These are phyloP conservation scores for Austroboletus niveus DNA, from an alignment of 1,284 basidiomycete genomes.

Conservation along the genomic window DNA sequence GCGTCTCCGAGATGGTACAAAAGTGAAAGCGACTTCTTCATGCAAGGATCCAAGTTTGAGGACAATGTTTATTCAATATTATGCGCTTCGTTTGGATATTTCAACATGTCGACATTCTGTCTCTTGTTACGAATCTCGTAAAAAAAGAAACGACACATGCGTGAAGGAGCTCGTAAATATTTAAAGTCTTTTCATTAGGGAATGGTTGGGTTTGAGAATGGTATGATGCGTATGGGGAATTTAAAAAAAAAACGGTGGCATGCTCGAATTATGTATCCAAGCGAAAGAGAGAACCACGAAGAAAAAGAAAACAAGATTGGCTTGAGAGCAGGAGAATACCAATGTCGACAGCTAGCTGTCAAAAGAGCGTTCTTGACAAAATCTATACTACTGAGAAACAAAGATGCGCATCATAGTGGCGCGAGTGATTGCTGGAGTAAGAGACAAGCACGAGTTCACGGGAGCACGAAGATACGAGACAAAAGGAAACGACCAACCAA, in stretches of 20 bases:
- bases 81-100: background rate
- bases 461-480: background rate
- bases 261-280: conserved; percentile 17
- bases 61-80: conserved; percentile 1
- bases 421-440: conserved; percentile 7
- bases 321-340: conserved; percentile 7
- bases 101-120: background rate
- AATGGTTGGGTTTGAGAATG: conserved; percentile 11
- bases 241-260: conserved; percentile 25
- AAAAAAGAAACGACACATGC: background rate
- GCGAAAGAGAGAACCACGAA: conserved; percentile 1
- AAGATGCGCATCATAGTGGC: conserved; percentile 15
- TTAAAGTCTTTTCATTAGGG: conserved; percentile 25
- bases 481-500: conserved; percentile 23
- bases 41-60: background rate
- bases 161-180: conserved; percentile 4
- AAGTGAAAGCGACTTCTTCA: conserved; percentile 1
- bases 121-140: background rate
- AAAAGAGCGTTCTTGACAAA: conserved; percentile 16
- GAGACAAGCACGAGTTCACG: conserved; percentile 6
- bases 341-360: conserved; percentile 18
- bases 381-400: conserved; percentile 20
- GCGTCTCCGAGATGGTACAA: conserved; percentile 46
- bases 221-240: conserved; percentile 20
- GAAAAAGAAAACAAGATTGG: background rate